Conservation (phyloP, 164 flowering plant species). For the Vitis rotundifolia region DNA sequence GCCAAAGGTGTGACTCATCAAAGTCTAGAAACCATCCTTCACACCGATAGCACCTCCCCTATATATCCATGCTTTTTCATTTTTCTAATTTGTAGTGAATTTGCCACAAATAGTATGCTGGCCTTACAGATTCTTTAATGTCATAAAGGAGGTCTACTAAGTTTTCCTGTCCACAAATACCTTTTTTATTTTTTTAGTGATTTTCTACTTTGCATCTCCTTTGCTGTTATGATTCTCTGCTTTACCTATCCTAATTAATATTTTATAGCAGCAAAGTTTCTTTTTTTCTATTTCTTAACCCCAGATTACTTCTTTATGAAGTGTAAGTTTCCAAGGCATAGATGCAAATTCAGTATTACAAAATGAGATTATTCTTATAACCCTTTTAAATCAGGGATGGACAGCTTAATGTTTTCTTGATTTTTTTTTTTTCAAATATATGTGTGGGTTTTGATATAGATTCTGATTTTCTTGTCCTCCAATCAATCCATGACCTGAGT, state of each 20-base stretch:
- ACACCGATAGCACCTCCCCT: no score
- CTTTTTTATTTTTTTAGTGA: background rate
- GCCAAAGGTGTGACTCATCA: background rate
- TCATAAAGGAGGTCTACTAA: background rate
- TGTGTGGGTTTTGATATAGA: conserved; percentile 11
- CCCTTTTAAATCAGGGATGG: background rate
- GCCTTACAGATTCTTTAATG: conserved; percentile 1
- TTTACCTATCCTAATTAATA: conserved; percentile 7
- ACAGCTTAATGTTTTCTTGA: background rate
- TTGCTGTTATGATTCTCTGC: conserved; percentile 16
- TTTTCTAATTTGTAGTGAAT: background rate
- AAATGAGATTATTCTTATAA: conserved; percentile 7
- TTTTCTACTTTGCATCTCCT: conserved; percentile 19
- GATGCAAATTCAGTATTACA: conserved; percentile 5
- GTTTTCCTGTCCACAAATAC: background rate
- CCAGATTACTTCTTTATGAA: conserved; percentile 6
- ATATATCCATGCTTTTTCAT: background rate
- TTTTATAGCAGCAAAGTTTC: background rate
- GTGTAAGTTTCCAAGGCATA: conserved; percentile 1
- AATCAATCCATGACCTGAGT: background rate
- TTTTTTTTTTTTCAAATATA: background rate
- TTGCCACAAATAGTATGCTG: background rate
- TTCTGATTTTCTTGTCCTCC: conserved; percentile 7
- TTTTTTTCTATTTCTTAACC: background rate
- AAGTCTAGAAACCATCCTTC: background rate